Conservation (phyloP, 768 basidiomycete species). For the Nevesoporus exiguus region DNA sequence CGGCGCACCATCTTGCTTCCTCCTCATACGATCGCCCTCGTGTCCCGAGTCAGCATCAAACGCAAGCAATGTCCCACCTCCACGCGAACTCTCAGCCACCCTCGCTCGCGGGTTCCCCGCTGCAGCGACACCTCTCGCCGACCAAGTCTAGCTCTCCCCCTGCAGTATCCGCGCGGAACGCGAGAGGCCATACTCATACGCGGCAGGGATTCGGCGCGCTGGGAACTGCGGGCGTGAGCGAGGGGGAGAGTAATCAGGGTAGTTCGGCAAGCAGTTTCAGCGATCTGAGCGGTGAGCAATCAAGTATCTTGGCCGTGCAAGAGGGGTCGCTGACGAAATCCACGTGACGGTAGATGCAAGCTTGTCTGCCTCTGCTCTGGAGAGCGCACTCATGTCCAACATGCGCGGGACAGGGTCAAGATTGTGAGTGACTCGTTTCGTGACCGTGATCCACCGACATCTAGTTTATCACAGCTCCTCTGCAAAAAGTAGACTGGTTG, state of each 20-base stretch:
- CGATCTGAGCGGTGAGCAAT: constrained; percentile 71
- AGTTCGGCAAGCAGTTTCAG: constrained; percentile 83
- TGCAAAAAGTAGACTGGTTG: constrained; percentile 30
- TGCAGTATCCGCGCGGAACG: constrained; percentile 52
- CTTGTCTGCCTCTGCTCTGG: constrained; percentile 73
- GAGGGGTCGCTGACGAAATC: not conserved
- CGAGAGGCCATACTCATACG: constrained; percentile 47
- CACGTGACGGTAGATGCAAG: constrained; percentile 51
- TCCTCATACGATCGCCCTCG: constrained; percentile 23
- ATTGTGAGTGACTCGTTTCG: constrained; percentile 48
- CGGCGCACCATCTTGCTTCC: constrained; percentile 25
- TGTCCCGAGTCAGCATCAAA: constrained; percentile 3
- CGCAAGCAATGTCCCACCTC: constrained; percentile 9
- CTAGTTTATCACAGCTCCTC: constrained; percentile 30
- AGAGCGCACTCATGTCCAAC: constrained; percentile 78
- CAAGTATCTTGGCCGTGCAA: not conserved
- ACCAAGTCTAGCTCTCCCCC: constrained; percentile 64
- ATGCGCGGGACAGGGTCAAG: constrained; percentile 63
- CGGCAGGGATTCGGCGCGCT: constrained; percentile 43
- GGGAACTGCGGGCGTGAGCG: constrained; percentile 42
- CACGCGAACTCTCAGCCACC: constrained; percentile 16
- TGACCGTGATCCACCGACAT: not conserved
- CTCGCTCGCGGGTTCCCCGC: constrained; percentile 31
- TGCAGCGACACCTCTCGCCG: constrained; percentile 48
- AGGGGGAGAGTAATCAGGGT: constrained; percentile 60